Conservation (phyloP, 345 rosid species). For the Lumnitzera littorea region DNA sequence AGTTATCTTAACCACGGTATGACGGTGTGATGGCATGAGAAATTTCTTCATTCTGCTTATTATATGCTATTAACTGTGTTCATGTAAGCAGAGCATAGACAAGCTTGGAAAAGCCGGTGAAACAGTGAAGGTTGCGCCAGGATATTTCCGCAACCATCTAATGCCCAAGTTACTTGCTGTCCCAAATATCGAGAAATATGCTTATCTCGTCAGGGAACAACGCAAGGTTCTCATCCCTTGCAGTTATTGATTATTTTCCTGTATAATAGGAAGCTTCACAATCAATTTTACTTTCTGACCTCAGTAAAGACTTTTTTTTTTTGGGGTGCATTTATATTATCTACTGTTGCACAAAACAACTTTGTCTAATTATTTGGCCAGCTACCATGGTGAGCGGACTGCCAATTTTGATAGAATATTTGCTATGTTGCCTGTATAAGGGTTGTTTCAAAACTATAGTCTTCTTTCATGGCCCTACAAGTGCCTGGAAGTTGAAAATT, state of each 20-base stretch:
- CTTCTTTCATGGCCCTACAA: no score
- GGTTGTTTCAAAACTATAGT: no score
- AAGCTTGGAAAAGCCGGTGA: conserved; percentile 96
- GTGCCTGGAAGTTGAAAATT: no score
- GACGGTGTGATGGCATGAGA: conserved; percentile 3
- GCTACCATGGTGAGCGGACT: no score
- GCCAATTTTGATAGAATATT: no score
- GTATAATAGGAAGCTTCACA: background rate
- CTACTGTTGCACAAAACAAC: no score
- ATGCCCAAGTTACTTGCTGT: conserved; percentile 96
- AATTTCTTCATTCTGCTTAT: background rate
- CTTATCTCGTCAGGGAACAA: conserved; percentile 80
- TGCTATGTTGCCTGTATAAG: no score
- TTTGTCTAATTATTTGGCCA: no score
- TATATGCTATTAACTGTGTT: conserved; percentile 3
- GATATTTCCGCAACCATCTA: conserved; percentile 80
- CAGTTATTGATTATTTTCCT: background rate
- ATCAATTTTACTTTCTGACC: background rate
- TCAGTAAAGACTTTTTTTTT: background rate
- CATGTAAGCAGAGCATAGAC: conserved; percentile 48
- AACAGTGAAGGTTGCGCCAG: conserved; percentile 93
- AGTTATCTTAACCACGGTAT: conserved; percentile 85
- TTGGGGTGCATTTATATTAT: no score
- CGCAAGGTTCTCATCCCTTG: conserved; percentile 48
- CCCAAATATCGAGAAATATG: conserved; percentile 86